phyloP scores from a whole-genome alignment of 1,284 basidiomycete genomes.

The Leccinum angustisporum region DNA sequence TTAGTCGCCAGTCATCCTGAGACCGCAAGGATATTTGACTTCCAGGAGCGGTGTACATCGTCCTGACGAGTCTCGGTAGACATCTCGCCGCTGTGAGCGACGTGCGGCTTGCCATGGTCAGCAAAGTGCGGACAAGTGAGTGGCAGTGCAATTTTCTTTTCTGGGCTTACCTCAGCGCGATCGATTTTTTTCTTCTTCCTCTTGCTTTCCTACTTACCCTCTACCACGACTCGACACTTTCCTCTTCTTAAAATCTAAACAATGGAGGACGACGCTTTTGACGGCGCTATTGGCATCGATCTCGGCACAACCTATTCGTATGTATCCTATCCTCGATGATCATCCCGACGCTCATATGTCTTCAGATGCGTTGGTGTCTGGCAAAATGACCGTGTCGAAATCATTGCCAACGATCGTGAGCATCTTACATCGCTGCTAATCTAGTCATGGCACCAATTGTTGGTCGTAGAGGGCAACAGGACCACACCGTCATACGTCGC shows the following conservation, averaged over 20 bases:
- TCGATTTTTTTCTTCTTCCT: slow-evolving; percentile 36
- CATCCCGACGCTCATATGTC: slow-evolving; percentile 19
- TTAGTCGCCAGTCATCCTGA: slow-evolving; percentile 60
- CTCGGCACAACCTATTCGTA: slow-evolving; percentile 90
- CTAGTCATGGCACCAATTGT: slow-evolving; percentile 5
- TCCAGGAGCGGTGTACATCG: slow-evolving; percentile 35
- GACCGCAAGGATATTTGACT: slow-evolving; percentile 42
- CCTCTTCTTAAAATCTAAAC: slow-evolving; percentile 47
- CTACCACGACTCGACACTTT: slow-evolving; percentile 29
- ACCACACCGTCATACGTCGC: slow-evolving; percentile 99
- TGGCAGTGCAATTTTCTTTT: slow-evolving; percentile 49
- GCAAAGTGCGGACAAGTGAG: slow-evolving; percentile 31
- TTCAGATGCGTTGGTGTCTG: slow-evolving; percentile 91
- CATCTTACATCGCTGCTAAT: slow-evolving; percentile 19
- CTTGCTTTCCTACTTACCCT: slow-evolving; percentile 20
- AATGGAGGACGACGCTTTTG: slow-evolving; percentile 89
- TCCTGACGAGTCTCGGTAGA: slow-evolving; percentile 26
- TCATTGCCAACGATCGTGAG: slow-evolving; percentile 95
- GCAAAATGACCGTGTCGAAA: slow-evolving; percentile 99
- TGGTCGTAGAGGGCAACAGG: slow-evolving; percentile 86
- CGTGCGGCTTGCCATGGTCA: slow-evolving; percentile 35
- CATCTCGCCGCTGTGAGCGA: slow-evolving; percentile 40
- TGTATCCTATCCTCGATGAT: slow-evolving; percentile 32
- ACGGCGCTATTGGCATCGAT: slow-evolving; percentile 96
- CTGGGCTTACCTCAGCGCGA: slow-evolving; percentile 38